Base-by-base conservation (phyloP, 768 basidiomycete genomes). In the Mrakia frigida region DNA sequence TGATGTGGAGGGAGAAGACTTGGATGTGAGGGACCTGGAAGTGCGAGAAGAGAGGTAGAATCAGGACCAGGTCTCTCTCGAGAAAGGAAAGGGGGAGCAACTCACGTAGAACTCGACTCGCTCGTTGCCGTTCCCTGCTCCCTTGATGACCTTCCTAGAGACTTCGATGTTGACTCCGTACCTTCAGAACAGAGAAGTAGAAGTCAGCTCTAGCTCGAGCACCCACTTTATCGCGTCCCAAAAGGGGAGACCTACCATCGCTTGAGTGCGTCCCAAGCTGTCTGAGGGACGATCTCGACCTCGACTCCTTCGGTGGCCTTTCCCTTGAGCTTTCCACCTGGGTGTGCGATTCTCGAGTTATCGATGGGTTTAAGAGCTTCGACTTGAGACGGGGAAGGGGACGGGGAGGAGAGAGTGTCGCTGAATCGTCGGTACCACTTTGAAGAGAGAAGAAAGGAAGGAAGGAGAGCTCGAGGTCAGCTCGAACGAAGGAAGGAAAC, bases 271-370 rank as follows among this genome's bases (percentile, higher is more conserved):
- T 85, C 81, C 94, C 93, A 96, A 31, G 88, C 89, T 35, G 87
- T 86, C 76, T 86, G 85, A 2, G 93, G 92, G 4, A 97, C 86
- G 79, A 88, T 91, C 82, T 92, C 90, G 71, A 91, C 87, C 81
- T 97, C 83, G 50, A 82, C 80, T 31, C 88, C 87, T 80, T 94
- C 92, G 87, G 39, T 88, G 81, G 90, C 81, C 3, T 76, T 78
- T 25, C 69, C 71, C 74, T 76, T 78, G 61, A 85, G 79, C 35
- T 82, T 84, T 76, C 91, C 82, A 76, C 85, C 81, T 61, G 87
- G 88, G 75, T 86, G 85, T 16, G 91, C 82, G 63, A 96, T 85
- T 23, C 84, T 81, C 31, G 88, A 84, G 82, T 94, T 95, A 82
- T 94, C 88, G 70, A 95, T 88, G 41, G 92, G 88, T 35, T 90